Conservation (phyloP, 495 filamentous ascomycete genomes). For the Thozetella sp. region DNA sequence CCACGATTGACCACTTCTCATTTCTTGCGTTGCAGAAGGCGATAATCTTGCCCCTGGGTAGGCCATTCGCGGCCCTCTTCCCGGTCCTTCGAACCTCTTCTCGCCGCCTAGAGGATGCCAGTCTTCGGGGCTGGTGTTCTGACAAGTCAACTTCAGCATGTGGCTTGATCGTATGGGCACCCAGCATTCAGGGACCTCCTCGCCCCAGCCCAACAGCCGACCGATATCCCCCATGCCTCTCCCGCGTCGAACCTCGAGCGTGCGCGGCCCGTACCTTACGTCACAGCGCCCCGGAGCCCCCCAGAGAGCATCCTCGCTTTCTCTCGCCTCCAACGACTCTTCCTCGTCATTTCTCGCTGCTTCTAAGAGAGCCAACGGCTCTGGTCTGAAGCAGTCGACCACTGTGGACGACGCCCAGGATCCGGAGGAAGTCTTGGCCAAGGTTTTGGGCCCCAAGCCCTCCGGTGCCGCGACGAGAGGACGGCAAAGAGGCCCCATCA, state of each 20-base stretch:
- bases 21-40: too few species aligned
- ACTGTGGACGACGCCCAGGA: conserved; percentile 61
- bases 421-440: conserved; percentile 71
- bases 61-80: too few species aligned
- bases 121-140: neutral
- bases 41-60: too few species aligned
- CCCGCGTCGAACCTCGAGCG: conserved; percentile 62
- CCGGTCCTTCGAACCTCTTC: neutral
- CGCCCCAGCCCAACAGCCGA: conserved; percentile 57
- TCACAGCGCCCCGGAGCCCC: conserved; percentile 59
- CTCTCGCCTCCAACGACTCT: conserved; percentile 72
- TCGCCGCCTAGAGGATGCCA: neutral
- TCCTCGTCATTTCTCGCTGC: conserved; percentile 68
- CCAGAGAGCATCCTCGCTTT: conserved; percentile 64
- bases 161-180: conserved; percentile 87
- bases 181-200: conserved; percentile 64
- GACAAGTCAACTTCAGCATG: conserved; percentile 51
- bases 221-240: conserved; percentile 64
- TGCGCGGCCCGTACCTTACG: conserved; percentile 54
- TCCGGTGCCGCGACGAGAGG: conserved; percentile 6
- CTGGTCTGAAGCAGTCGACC: conserved; percentile 59
- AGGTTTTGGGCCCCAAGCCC: conserved; percentile 63
- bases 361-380: conserved; percentile 64
- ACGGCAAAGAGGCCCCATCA: conserved; percentile 24
- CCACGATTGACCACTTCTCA: too few species aligned